Conservation (phyloP, 2,329 filamentous ascomycete species). For the Epichloe amarillans region DNA sequence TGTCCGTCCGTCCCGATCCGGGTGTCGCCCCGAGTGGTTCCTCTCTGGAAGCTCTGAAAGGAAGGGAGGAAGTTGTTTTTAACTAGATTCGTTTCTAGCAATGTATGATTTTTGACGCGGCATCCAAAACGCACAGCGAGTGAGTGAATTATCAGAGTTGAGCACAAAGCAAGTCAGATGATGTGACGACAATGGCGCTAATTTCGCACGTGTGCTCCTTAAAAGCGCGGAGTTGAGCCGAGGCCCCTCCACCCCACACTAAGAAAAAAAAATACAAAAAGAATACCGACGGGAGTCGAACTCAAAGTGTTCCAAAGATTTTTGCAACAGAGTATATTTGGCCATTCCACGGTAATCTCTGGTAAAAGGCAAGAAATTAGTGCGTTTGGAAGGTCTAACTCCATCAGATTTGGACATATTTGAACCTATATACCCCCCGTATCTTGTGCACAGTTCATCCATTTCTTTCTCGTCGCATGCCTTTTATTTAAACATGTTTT, state of each 20-base stretch:
- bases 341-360: constrained; percentile 10
- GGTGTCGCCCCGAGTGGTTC: too few relatives aligned
- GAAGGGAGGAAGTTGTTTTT: too few relatives aligned
- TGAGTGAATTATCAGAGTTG: background rate
- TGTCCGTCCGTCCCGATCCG: too few relatives aligned
- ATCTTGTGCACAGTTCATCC: too few relatives aligned
- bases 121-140: background rate
- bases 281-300: constrained; percentile 1
- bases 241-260: too few relatives aligned
- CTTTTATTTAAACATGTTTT: background rate
- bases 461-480: too few relatives aligned
- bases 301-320: constrained; percentile 7
- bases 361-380: constrained; percentile 10
- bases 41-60: too few relatives aligned
- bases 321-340: constrained; percentile 5
- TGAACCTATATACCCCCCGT: background rate
- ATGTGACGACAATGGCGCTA: too few relatives aligned
- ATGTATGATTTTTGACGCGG: background rate
- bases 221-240: too few relatives aligned
- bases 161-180: background rate
- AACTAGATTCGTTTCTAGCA: too few relatives aligned
- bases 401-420: background rate
- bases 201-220: too few relatives aligned
- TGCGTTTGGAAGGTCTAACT: constrained; percentile 9
- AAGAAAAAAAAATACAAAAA: background rate